Evolutionary conservation across 78 protist species (phyloP).

Genomic region (slime mould (Dictyostelium discoideum)): DNA sequence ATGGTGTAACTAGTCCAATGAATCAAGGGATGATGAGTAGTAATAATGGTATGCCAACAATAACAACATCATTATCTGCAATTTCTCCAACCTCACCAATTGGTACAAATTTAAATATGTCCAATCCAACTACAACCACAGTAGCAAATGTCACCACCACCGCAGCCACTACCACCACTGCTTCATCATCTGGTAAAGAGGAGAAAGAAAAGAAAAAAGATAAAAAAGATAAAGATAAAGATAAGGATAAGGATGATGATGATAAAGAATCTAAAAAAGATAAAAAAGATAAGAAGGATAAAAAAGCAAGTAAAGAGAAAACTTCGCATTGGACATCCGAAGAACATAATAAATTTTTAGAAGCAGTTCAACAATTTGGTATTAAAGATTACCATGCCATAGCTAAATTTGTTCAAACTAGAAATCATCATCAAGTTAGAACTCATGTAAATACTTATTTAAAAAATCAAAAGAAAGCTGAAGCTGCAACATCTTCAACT

Average conservation of each 20-base stretch:
- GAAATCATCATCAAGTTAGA: conserved; percentile 49
- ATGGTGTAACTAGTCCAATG: background rate
- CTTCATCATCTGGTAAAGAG: conserved; percentile 5
- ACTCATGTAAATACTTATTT: conserved; percentile 60
- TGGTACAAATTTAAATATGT: background rate
- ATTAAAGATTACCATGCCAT: conserved; percentile 23
- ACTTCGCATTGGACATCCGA: conserved; percentile 55
- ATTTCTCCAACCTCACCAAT: conserved; percentile 7
- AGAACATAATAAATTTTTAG: conserved; percentile 60
- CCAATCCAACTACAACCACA: background rate
- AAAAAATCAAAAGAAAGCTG: conserved; percentile 42
- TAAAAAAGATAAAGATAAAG: background rate
- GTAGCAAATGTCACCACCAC: background rate
- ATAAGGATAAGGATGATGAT: background rate
- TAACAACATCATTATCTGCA: background rate
- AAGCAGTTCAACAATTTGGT: conserved; percentile 24
- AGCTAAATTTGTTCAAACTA: conserved; percentile 17
- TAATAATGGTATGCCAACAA: background rate
- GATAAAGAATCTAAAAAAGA: background rate
- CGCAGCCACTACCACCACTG: background rate
- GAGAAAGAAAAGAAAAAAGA: background rate
- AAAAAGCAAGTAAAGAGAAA: conserved; percentile 15
- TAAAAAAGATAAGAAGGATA: background rate
- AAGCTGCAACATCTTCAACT: background rate
- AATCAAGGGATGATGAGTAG: background rate